Conservation (phyloP, 129 eudicot genomes). For the Flaveria linearis region DNA sequence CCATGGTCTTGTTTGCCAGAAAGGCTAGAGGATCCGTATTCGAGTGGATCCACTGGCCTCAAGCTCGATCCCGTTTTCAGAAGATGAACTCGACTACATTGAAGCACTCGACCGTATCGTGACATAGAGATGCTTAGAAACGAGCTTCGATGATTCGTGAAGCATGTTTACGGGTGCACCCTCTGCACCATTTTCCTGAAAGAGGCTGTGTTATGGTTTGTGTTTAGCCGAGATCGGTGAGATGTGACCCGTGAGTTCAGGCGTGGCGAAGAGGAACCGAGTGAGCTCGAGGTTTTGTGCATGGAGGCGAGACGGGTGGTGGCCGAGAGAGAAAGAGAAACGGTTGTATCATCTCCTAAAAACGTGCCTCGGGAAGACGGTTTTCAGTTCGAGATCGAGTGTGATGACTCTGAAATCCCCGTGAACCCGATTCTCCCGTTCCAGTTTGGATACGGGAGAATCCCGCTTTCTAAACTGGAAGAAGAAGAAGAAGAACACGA, state of each 20-base stretch:
- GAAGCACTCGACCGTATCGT: constrained; percentile 54
- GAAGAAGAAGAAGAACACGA: constrained; percentile 49
- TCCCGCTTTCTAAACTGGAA: constrained; percentile 74
- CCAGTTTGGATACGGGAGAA: constrained; percentile 48
- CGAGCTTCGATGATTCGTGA: constrained; percentile 90
- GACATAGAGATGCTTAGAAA: constrained; percentile 66
- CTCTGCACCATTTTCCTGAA: constrained; percentile 82
- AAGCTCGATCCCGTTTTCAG: constrained; percentile 92
- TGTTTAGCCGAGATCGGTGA: constrained; percentile 93
- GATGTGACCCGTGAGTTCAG: constrained; percentile 91
- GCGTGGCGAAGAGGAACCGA: constrained; percentile 92
- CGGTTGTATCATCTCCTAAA: constrained; percentile 44
- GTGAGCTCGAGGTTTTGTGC: constrained; percentile 86
- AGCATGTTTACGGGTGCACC: constrained; percentile 76
- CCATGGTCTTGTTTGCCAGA: constrained; percentile 98
- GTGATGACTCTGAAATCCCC: constrained; percentile 50
- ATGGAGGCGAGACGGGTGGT: constrained; percentile 76
- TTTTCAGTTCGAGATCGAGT: constrained; percentile 64
- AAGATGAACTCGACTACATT: constrained; percentile 85
- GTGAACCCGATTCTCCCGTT: constrained; percentile 31
- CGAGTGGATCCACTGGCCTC: constrained; percentile 99
- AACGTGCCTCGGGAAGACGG: constrained; percentile 47
- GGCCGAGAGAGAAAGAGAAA: constrained; percentile 37
- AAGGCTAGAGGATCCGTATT: constrained; percentile 85
- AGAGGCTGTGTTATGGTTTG: constrained; percentile 74